A percentile compares a stretch with the other conserved stretches of the same genome.
These are phyloP conservation scores for Angomonas ambiguus DNA, from an alignment of 208 protist genomes.

Conservation along the genomic window DNA sequence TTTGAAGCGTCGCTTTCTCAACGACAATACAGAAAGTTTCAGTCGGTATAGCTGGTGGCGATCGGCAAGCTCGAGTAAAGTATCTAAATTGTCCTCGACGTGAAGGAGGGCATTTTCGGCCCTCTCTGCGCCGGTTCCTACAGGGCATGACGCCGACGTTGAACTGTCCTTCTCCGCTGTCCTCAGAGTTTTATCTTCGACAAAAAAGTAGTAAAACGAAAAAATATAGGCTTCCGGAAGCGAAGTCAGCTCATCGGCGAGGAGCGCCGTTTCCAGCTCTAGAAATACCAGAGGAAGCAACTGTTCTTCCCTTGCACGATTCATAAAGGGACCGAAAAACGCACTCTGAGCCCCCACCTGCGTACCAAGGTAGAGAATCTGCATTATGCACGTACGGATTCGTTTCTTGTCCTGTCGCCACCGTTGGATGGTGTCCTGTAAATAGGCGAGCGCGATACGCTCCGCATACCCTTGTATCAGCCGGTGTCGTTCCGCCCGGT, in stretches of 20 bases:
- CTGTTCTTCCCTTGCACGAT: constrained; percentile 20
- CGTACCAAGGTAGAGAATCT: constrained; percentile 38
- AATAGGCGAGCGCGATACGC: constrained; percentile 33
- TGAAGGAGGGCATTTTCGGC: constrained; percentile 57
- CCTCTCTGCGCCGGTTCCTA: constrained; percentile 11
- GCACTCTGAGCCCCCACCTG: constrained; percentile 45
- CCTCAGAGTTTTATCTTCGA: constrained; percentile 6
- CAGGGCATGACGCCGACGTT: not conserved
- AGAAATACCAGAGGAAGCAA: constrained; percentile 26
- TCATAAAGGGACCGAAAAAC: constrained; percentile 49
- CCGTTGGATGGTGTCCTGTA: constrained; percentile 11
- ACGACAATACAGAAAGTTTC: constrained; percentile 36
- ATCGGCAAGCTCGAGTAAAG: constrained; percentile 42
- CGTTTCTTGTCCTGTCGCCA: not conserved
- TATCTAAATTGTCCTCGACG: constrained; percentile 35
- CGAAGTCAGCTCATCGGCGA: constrained; percentile 33
- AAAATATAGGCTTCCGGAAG: constrained; percentile 54
- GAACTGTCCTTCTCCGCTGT: constrained; percentile 18
- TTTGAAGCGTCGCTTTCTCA: constrained; percentile 38
- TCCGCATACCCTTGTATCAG: constrained; percentile 47
- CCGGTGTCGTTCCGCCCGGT: constrained; percentile 24
- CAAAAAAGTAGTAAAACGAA: constrained; percentile 46
- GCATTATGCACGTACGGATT: not conserved
- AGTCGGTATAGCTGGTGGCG: constrained; percentile 41
- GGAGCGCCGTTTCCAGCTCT: constrained; percentile 38